Conservation (phyloP, 2,329 filamentous ascomycete species). For the Cladosporium velox region DNA sequence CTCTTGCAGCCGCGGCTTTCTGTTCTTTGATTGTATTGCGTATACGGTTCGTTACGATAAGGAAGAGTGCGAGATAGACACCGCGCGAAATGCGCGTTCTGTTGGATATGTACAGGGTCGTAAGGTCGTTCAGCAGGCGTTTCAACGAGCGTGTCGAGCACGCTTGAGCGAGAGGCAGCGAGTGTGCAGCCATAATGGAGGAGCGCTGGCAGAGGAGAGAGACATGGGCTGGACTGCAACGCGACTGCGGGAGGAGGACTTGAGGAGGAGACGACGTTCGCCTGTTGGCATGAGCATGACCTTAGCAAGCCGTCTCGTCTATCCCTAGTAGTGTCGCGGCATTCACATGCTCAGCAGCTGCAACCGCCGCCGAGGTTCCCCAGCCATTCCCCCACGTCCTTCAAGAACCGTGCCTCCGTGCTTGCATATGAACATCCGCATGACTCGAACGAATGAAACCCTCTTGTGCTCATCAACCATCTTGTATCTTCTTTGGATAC, state of each 20-base stretch:
- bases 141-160: conserved; percentile 37
- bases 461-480: too few relatives aligned
- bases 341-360: conserved; percentile 7
- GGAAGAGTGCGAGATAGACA: conserved; percentile 78
- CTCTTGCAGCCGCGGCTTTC: conserved; percentile 75
- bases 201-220: neutral
- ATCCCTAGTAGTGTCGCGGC: neutral
- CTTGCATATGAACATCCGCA: conserved; percentile 1
- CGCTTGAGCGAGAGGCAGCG: conserved; percentile 22
- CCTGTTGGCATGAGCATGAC: conserved; percentile 2
- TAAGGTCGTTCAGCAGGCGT: conserved; percentile 50
- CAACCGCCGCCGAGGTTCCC: conserved; percentile 10
- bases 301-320: neutral
- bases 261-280: neutral
- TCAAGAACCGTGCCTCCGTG: neutral
- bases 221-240: conserved; percentile 3
- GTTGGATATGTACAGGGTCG: conserved; percentile 73
- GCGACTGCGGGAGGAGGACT: neutral
- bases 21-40: conserved; percentile 91
- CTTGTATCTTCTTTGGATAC: too few relatives aligned
- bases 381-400: conserved; percentile 1
- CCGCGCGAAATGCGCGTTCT: conserved; percentile 80
- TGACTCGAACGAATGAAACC: neutral
- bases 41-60: conserved; percentile 81
- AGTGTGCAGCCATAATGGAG: conserved; percentile 27